These are phyloP conservation scores for Kodamaea hsintzibuensis DNA, from an alignment of 805 yeast genomes.

Conservation along the genomic window DNA sequence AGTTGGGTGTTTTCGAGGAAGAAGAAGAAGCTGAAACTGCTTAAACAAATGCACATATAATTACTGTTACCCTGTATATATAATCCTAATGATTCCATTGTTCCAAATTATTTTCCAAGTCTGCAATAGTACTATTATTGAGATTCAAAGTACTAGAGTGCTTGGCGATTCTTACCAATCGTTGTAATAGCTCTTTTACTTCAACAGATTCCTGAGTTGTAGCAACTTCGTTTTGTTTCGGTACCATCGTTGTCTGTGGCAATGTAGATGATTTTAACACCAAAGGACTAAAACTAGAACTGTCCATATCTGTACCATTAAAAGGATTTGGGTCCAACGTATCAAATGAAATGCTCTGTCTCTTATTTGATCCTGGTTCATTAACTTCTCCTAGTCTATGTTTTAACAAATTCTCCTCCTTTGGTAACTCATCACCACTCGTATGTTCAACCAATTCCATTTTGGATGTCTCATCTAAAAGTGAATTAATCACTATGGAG, in stretches of 20 bases:
- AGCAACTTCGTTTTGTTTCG: too few relatives aligned
- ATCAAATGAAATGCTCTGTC: not conserved
- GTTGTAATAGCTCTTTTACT: not conserved
- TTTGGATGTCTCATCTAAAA: not conserved
- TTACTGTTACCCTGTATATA: conserved; percentile 8
- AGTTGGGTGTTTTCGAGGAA: conserved; percentile 61
- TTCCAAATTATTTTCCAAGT: conserved; percentile 2
- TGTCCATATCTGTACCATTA: not conserved
- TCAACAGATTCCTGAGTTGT: not conserved
- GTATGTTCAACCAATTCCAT: not conserved
- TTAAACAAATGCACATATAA: not conserved
- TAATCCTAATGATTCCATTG: not conserved
- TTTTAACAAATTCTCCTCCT: not conserved
- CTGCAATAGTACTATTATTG: conserved; percentile 23
- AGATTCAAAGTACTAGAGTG: conserved; percentile 3
- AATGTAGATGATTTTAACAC: not conserved
- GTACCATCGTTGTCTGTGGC: not conserved
- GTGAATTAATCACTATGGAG: not conserved
- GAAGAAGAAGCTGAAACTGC: conserved; percentile 17
- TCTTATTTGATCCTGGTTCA: not conserved
- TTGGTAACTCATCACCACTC: not conserved
- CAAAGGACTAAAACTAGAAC: not conserved
- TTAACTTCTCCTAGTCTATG: not conserved
- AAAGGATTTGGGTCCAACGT: not conserved
- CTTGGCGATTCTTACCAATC: not conserved